Percentiles rank a stretch among this genome's conserved stretches.
Conservation (phyloP, 352 stramenopile genomes). For the Phytophthora palmivora region DNA sequence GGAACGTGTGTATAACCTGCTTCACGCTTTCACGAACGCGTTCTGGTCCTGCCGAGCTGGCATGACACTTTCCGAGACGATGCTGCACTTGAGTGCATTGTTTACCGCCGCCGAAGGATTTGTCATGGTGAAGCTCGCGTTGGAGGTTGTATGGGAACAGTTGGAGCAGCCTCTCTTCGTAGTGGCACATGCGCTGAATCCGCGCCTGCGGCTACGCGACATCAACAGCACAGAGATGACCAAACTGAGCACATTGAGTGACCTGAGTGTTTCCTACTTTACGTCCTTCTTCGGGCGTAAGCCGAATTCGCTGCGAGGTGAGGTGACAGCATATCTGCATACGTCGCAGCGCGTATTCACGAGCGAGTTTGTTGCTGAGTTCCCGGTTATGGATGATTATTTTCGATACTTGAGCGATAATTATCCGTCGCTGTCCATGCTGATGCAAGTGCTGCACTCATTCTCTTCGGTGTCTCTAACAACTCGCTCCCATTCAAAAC, state of each 20-base stretch:
- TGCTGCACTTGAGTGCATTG: constrained; percentile 54
- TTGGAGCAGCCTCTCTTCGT: constrained; percentile 76
- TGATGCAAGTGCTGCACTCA: constrained; percentile 71
- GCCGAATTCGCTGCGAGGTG: constrained; percentile 55
- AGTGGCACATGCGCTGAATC: constrained; percentile 66
- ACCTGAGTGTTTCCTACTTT: constrained; percentile 69
- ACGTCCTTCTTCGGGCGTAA: constrained; percentile 51
- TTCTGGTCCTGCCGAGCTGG: constrained; percentile 32
- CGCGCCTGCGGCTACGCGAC: constrained; percentile 51
- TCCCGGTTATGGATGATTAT: constrained; percentile 68
- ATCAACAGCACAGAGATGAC: constrained; percentile 52
- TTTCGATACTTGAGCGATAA: constrained; percentile 73
- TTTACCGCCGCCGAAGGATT: constrained; percentile 60
- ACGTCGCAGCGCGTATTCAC: constrained; percentile 58
- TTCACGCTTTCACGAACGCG: constrained; percentile 45
- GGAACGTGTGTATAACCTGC: constrained; percentile 51
- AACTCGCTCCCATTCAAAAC: constrained; percentile 2
- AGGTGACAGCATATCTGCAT: constrained; percentile 78
- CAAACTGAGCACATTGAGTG: constrained; percentile 68
- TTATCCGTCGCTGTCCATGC: constrained; percentile 60
- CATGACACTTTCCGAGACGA: constrained; percentile 46
- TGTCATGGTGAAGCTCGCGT: constrained; percentile 44
- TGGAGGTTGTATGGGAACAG: constrained; percentile 63
- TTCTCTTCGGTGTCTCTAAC: constrained; percentile 42
- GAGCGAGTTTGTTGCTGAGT: constrained; percentile 59